phyloP scores from a whole-genome alignment of 805 yeast species.

The Yamadazyma kitorensis region DNA sequence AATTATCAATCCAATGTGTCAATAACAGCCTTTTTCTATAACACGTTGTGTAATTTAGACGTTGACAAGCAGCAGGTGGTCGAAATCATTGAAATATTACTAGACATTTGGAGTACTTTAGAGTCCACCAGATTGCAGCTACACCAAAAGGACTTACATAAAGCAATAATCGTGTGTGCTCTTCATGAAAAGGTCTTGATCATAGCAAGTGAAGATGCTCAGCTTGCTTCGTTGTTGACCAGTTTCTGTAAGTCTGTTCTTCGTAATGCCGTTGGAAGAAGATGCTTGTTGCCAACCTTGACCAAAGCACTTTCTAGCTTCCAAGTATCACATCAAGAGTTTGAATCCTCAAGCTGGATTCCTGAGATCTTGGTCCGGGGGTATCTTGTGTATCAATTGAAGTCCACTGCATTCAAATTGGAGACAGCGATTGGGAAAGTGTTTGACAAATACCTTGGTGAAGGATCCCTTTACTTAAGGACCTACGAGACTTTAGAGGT shows the following conservation, averaged over 20 bases:
- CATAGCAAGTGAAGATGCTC: constrained; percentile 28
- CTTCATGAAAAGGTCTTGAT: constrained; percentile 41
- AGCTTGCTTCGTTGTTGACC: constrained; percentile 24
- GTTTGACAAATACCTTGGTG: constrained; percentile 45
- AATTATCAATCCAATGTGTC: constrained; percentile 25
- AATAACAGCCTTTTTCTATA: constrained; percentile 18
- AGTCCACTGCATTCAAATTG: constrained; percentile 53
- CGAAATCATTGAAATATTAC: constrained; percentile 30
- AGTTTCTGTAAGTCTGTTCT: constrained; percentile 45
- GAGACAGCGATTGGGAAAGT: constrained; percentile 55
- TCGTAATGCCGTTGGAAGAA: constrained; percentile 54
- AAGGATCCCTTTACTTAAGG: constrained; percentile 32
- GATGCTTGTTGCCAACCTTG: constrained; percentile 64
- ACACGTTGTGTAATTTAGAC: constrained; percentile 11
- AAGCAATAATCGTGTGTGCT: constrained; percentile 49
- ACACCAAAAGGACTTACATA: constrained; percentile 64
- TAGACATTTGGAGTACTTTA: constrained; percentile 56
- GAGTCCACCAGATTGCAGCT: constrained; percentile 59
- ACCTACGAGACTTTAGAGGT: constrained; percentile 61
- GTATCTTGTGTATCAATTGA: constrained; percentile 51
- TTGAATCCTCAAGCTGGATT: constrained; percentile 50
- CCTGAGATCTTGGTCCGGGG: constrained; percentile 45
- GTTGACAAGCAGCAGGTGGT: constrained; percentile 8
- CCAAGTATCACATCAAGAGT: constrained; percentile 32
- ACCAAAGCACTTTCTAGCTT: constrained; percentile 45